Base-by-base conservation (phyloP, 2,329 filamentous ascomycete genomes). In the Fusarium sp. region DNA sequence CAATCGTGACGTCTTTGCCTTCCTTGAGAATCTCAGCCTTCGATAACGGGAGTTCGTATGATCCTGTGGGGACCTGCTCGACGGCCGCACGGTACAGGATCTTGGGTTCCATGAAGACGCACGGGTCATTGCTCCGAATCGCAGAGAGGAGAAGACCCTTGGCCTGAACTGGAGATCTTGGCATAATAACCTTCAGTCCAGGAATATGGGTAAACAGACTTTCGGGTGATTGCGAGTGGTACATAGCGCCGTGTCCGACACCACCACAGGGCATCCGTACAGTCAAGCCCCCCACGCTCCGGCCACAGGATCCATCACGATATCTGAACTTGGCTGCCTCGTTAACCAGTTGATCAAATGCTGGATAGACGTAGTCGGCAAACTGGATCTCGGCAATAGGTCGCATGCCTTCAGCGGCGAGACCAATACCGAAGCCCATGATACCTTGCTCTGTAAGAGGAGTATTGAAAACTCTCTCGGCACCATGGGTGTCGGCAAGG, bases 351-450 rank as follows among this genome's bases (percentile, higher is more conserved):
- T 98, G 94, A 76, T 98, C 94, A 75, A 97, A 97, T 0, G 95
- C 94, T 4, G 95, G 95, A 78, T 91, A 97, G 56, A 97, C 90
- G 78, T 98, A 98, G 78, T 98, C 95, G 62, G 95, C 95, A 76
- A 98, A 98, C 78, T 98, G 95, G 57, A 98, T 94, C 83, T 99
- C 96, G 1, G 95, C 95, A 24, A 98, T 88, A 0, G 96, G 94
- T 59, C 92, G 91, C 92, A 97, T 94, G 24, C 95, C 95, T 82
- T 97, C 92, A 8, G 93, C 93, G 0, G 95, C 95, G 36, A 91
- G 89, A 3, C 96, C 96, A 71, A 98, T 94, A 13, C 91, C 96
- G 76, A 98, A 98, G 0, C 96, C 96, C 62, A 97, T 87, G 71
- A 99, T 95, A 2, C 95, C 96, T 80, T 98, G 96, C 78, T 99